Evolutionary conservation across 495 filamentous ascomycete genomes (phyloP).

Genomic region (Baudoinia panamericana): DNA sequence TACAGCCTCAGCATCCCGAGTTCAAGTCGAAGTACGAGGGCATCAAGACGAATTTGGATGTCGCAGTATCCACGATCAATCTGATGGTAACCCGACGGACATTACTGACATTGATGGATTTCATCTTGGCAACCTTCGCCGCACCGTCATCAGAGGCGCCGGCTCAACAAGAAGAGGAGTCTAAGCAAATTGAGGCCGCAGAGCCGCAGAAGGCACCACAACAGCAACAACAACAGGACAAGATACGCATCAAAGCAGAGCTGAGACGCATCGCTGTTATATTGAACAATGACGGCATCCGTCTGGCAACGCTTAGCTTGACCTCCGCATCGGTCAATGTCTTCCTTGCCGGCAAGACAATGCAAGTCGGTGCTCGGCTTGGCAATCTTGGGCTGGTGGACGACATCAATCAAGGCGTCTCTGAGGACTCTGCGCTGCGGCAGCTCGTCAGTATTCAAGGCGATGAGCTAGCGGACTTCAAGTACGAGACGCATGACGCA

Average conservation of each 20-base stretch:
- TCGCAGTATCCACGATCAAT: constrained; percentile 89
- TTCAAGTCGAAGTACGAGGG: constrained; percentile 84
- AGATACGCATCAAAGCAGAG: constrained; percentile 76
- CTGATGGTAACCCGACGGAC: constrained; percentile 87
- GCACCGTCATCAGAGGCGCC: constrained; percentile 45
- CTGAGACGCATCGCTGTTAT: constrained; percentile 86
- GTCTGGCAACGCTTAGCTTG: constrained; percentile 81
- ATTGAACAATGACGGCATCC: constrained; percentile 96
- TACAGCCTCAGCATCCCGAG: constrained; percentile 84
- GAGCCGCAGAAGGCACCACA: constrained; percentile 27
- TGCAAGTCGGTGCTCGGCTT: constrained; percentile 74
- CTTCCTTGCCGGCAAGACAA: constrained; percentile 68
- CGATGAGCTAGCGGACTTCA: constrained; percentile 92
- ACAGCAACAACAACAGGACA: constrained; percentile 33
- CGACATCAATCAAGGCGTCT: constrained; percentile 85
- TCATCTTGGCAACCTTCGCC: constrained; percentile 87
- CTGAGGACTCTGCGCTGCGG: constrained; percentile 64
- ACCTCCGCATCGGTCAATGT: constrained; percentile 83
- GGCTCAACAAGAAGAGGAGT: constrained; percentile 23
- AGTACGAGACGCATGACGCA: constrained; percentile 87
- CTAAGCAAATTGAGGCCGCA: constrained; percentile 25
- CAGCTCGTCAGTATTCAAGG: constrained; percentile 88
- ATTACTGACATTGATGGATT: constrained; percentile 86
- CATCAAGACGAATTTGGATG: constrained; percentile 82
- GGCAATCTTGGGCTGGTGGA: constrained; percentile 81